phyloP scores from a whole-genome alignment of 2,329 filamentous ascomycete genomes.

The Raffaelea albimanens region DNA sequence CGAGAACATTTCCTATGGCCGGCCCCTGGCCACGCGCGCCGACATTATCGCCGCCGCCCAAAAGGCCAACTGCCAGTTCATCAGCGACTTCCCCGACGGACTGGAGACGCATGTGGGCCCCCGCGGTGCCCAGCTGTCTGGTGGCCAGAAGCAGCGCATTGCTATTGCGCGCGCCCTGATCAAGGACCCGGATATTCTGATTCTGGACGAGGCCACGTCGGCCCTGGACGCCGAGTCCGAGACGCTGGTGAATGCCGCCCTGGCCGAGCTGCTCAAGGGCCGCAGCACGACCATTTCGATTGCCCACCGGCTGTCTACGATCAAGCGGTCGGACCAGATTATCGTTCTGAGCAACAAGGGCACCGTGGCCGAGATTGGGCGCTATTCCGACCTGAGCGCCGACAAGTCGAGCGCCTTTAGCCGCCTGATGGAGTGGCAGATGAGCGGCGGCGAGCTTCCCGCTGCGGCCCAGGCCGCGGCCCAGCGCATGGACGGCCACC shows the following conservation, averaged over 20 bases:
- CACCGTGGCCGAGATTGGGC: slow-evolving; percentile 81
- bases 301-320: slow-evolving; percentile 89
- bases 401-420: slow-evolving; percentile 77
- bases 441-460: slow-evolving; percentile 68
- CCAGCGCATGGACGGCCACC: slow-evolving; percentile 24
- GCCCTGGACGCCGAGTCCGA: slow-evolving; percentile 95
- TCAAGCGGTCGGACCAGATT: slow-evolving; percentile 90
- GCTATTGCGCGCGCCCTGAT: slow-evolving; percentile 91
- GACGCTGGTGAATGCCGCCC: slow-evolving; percentile 86
- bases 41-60: slow-evolving; percentile 82
- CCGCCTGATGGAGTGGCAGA: slow-evolving; percentile 97
- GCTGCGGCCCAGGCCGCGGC: slow-evolving; percentile 19
- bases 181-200: slow-evolving; percentile 93
- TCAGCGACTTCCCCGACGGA: slow-evolving; percentile 91
- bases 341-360: slow-evolving; percentile 85
- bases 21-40: slow-evolving; percentile 62
- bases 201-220: slow-evolving; percentile 92
- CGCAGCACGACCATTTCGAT: slow-evolving; percentile 97
- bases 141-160: slow-evolving; percentile 95
- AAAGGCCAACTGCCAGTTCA: slow-evolving; percentile 93
- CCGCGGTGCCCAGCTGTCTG: slow-evolving; percentile 84
- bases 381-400: slow-evolving; percentile 65
- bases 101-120: slow-evolving; percentile 90
- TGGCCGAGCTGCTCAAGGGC: slow-evolving; percentile 69
- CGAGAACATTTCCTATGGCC: slow-evolving; percentile 87